These are phyloP conservation scores for Lophium mytilinum DNA, from an alignment of 495 filamentous ascomycete genomes.

Conservation along the genomic window DNA sequence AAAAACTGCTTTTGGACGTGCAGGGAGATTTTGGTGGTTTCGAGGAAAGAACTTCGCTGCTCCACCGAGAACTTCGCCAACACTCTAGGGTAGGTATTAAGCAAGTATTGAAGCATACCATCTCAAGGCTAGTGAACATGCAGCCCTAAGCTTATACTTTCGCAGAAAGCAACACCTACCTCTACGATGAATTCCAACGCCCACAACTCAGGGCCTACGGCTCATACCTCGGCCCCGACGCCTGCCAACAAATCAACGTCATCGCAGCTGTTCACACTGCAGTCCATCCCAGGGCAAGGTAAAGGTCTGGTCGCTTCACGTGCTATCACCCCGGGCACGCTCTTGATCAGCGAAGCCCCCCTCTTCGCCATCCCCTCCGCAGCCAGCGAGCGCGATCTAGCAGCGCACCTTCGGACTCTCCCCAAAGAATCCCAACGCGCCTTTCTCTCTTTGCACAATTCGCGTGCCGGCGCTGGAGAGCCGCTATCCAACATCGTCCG, in stretches of 20 bases:
- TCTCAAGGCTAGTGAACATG: no score
- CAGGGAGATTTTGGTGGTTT: no score
- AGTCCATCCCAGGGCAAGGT: background rate
- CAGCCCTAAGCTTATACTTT: no score
- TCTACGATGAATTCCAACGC: background rate
- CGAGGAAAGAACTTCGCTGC: no score
- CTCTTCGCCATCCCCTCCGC: background rate
- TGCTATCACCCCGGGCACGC: background rate
- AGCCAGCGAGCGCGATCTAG: background rate
- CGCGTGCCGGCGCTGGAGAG: background rate
- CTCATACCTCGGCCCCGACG: background rate
- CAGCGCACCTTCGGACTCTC: background rate
- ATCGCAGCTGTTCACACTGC: background rate
- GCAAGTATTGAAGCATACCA: no score
- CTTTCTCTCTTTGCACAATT: background rate
- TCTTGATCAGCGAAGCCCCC: background rate
- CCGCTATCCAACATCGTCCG: constrained; percentile 33
- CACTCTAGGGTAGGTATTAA: no score
- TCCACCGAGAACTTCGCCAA: no score
- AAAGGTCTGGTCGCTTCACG: background rate
- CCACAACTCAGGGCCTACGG: background rate
- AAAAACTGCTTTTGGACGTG: no score
- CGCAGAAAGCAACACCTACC: no score
- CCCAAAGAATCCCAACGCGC: background rate
- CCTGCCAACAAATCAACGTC: background rate